Evolutionary conservation across 2,329 filamentous ascomycete genomes (phyloP).

Genomic region (Fusarium pilosicola): DNA sequence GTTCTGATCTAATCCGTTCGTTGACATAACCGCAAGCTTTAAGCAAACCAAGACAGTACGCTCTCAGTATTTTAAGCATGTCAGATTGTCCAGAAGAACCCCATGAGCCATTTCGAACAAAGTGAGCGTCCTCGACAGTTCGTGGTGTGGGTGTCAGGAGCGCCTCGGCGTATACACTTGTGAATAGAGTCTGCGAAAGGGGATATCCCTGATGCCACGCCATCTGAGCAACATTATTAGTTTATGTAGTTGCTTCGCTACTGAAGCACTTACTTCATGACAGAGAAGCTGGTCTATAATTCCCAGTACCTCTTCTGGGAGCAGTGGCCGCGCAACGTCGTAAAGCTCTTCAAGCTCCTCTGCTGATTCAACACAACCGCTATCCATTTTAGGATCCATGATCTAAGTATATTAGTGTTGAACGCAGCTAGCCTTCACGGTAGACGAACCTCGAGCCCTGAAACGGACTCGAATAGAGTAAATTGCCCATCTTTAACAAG

Average conservation of each 20-base stretch:
- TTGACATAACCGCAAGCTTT: slow-evolving; percentile 87
- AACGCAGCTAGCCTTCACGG: too few species aligned
- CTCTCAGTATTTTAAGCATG: slow-evolving; percentile 75
- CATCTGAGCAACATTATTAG: slow-evolving; percentile 66
- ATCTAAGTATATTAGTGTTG: slow-evolving; percentile 68
- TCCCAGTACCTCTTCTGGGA: slow-evolving; percentile 84
- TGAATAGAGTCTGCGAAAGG: slow-evolving; percentile 93
- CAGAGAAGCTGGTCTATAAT: slow-evolving; percentile 94
- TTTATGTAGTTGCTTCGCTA: too few species aligned
- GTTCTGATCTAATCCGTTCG: slow-evolving; percentile 79
- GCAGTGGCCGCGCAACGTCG: slow-evolving; percentile 73
- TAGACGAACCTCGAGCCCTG: slow-evolving; percentile 74
- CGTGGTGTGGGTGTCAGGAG: slow-evolving; percentile 77
- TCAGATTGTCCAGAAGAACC: slow-evolving; percentile 50
- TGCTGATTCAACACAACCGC: slow-evolving; percentile 80
- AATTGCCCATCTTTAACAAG: slow-evolving; percentile 95
- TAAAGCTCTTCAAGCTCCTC: slow-evolving; percentile 88
- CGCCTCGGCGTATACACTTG: slow-evolving; percentile 88
- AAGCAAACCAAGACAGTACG: slow-evolving; percentile 86
- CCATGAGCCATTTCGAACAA: slow-evolving; percentile 55
- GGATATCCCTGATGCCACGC: slow-evolving; percentile 98
- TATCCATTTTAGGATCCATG: slow-evolving; percentile 99
- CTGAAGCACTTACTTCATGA: slow-evolving; percentile 72
- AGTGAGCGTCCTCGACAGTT: slow-evolving; percentile 72
- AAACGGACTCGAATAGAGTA: slow-evolving; percentile 93